Evolutionary conservation across 129 eudicot species (phyloP), one percentile per base, ranked within the genome.

Genomic region (Silybum marianum): DNA sequence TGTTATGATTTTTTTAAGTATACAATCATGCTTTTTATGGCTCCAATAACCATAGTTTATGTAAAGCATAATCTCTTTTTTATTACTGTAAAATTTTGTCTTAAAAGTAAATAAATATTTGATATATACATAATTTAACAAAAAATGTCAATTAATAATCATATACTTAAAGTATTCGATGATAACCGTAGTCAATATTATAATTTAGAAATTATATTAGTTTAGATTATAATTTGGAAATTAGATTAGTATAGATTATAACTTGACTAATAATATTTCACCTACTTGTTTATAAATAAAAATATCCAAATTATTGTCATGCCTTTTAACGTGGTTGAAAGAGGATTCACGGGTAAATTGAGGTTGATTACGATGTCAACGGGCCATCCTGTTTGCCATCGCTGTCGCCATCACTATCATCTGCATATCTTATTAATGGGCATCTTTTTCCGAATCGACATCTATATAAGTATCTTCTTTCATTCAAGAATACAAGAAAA

Each of bases 21-120:
- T 68, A 46, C 14, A 68, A 75, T 67, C n/a, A 63, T 77, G 28
- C 25, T 39, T 73, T 73, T 14, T 44, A 14, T 74, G 8, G 76
- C 32, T 74, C 71, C 69, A 74, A 81, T 12, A 81, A 19, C 58
- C 65, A 40, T 44, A 16, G 16, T 42, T n/a, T 19, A 26, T 30
- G 12, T n/a, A 46, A 42, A 76, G 1, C 22, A 54, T 5, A 54
- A 18, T 4, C 5, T 54, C 22, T 54, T 54, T 51, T 14, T 3
- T 9, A 1, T 51, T 14, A 13, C n/a, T 18, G 8, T 51, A n/a
- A n/a, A n/a, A n/a, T n/a, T n/a, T n/a, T n/a, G 30, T 28, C 30
- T 28, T 1, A 28, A 48, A 48, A 48, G 4, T 1, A 39, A 39
- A 9, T 39, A 39, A 39, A 44, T 3, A 13, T 11, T 13, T 12